These are phyloP conservation scores for Leccinum obscurum DNA, from an alignment of 768 basidiomycete genomes.

Conservation along the genomic window DNA sequence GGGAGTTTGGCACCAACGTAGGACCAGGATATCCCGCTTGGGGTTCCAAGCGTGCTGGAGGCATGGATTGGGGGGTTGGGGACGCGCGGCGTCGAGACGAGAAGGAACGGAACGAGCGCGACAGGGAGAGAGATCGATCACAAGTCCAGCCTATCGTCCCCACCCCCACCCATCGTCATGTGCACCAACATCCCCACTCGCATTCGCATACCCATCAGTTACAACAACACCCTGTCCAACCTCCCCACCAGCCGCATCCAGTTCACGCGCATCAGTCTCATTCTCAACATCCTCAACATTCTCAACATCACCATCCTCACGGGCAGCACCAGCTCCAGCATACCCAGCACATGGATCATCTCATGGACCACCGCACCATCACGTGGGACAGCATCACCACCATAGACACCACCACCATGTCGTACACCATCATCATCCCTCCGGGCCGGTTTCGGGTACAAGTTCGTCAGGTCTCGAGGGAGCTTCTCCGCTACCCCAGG, in stretches of 20 bases:
- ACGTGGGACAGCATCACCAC: constrained; percentile 54
- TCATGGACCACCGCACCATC: constrained; percentile 42
- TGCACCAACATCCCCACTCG: constrained; percentile 35
- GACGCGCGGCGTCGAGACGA: constrained; percentile 39
- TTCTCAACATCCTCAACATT: constrained; percentile 36
- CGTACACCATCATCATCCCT: constrained; percentile 49
- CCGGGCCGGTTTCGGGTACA: constrained; percentile 19
- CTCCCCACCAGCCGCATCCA: constrained; percentile 28
- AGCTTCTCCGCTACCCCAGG: constrained; percentile 35
- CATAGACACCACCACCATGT: constrained; percentile 40
- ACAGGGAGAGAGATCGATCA: constrained; percentile 33
- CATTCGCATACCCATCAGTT: constrained; percentile 38
- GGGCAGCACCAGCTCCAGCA: constrained; percentile 36
- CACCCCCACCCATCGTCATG: constrained; percentile 30
- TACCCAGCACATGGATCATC: constrained; percentile 32
- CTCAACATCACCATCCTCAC: constrained; percentile 21
- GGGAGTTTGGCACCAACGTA: constrained; percentile 27
- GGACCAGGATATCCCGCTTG: constrained; percentile 26
- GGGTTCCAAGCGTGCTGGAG: constrained; percentile 35
- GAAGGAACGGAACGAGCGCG: constrained; percentile 28
- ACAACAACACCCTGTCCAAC: constrained; percentile 22
- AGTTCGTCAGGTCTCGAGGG: constrained; percentile 29
- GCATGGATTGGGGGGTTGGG: constrained; percentile 34
- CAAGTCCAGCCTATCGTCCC: constrained; percentile 26
- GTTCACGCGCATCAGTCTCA: constrained; percentile 32